These are phyloP conservation scores for Calonectria pauciramosa DNA, from an alignment of 2,329 filamentous ascomycete genomes.

Conservation along the genomic window DNA sequence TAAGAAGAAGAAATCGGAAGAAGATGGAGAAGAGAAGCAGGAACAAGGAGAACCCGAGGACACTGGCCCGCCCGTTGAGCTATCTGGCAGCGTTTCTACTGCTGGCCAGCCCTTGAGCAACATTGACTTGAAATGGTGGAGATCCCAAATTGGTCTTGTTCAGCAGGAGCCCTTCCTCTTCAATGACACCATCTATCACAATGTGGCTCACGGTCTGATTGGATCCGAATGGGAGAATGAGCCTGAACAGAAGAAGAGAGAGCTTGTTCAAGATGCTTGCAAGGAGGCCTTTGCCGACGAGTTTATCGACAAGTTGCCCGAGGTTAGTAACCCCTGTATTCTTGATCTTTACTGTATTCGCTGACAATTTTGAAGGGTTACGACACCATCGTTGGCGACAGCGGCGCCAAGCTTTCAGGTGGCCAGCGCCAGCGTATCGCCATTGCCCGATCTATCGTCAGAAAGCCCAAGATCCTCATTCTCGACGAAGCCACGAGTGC, in stretches of 20 bases:
- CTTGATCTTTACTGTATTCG: background rate
- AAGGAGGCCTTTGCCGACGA: conserved; percentile 78
- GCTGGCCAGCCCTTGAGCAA: conserved; percentile 67
- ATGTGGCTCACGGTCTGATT: conserved; percentile 72
- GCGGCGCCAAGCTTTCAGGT: conserved; percentile 83
- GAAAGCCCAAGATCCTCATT: conserved; percentile 78
- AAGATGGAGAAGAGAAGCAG: conserved; percentile 46
- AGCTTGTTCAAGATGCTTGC: conserved; percentile 74
- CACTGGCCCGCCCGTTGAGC: conserved; percentile 58
- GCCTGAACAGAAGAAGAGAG: conserved; percentile 67
- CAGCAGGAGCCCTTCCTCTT: conserved; percentile 79
- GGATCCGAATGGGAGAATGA: conserved; percentile 67
- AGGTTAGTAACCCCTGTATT: conserved; percentile 51
- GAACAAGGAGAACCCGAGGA: conserved; percentile 52
- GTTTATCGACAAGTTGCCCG: conserved; percentile 74
- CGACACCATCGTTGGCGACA: conserved; percentile 81
- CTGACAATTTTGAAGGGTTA: conserved; percentile 66
- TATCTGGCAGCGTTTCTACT: conserved; percentile 64
- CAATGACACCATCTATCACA: conserved; percentile 74
- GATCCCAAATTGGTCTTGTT: conserved; percentile 73
- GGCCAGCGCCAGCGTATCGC: conserved; percentile 88
- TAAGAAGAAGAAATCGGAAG: conserved; percentile 54
- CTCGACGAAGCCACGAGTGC: conserved; percentile 84
- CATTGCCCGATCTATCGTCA: conserved; percentile 81
- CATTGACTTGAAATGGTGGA: conserved; percentile 75